Evolutionary conservation across 768 basidiomycete species (phyloP), one percentile per base, ranked within the genome.

Genomic region (Pholiota microspora): DNA sequence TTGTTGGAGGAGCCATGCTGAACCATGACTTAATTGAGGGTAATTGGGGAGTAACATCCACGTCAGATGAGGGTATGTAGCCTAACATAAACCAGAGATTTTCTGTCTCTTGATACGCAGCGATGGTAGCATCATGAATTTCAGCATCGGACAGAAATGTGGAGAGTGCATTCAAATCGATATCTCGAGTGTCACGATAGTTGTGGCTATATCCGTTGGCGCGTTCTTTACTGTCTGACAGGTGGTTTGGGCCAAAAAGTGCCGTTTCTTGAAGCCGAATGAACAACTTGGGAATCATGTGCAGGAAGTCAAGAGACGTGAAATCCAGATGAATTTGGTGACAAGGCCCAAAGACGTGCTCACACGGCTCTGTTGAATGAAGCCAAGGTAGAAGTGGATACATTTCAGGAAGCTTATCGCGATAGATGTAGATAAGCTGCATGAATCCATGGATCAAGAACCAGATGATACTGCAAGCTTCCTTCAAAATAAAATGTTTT

Each of bases 371-470:
- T 8, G 25, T 51, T 3, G 10, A 15, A 7, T 62, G 50, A 0
- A 70, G 48, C 71, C 73, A 75, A 0, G 68, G 67, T 4, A 73
- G 51, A 3, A 75, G 55, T 0, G 74, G 70, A 4, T 27, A 45
- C 2, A 15, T 13, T 3, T 31, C 18, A 5, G n/a, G n/a, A n/a
- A n/a, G n/a, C n/a, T 42, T 44, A n/a, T n/a, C 71, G 6, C 75
- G 69, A 58, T 76, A 60, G 32, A 73, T 63, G 51, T 68, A 24
- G 10, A 76, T 36, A 0, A 77, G 62, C 0, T 38, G 44, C 1
- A 76, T 51, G 12, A 69, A 62, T 1, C 73, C 72, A 1, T 70
- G 50, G 16, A 71, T 66, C 25, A 76, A 29, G 31, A 66, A 67
- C 0, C 54, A 25, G 1, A 60, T 16, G 48, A 76, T 76, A 54